phyloP scores from a whole-genome alignment of 352 stramenopile species.

The Globisporangium paroecandrum region DNA sequence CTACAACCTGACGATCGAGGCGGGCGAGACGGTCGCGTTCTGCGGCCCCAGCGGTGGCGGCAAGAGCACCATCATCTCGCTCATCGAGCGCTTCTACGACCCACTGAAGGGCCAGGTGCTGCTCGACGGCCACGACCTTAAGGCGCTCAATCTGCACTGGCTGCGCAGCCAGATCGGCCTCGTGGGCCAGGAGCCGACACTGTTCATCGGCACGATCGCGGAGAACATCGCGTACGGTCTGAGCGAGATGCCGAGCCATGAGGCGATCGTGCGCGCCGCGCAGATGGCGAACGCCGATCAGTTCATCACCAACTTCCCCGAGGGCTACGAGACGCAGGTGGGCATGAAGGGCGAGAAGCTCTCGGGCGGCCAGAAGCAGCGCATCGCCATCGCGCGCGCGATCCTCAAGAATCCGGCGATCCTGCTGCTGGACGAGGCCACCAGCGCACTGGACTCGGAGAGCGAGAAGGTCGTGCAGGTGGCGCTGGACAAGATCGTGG shows the following conservation, averaged over 20 bases:
- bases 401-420: conserved; percentile 36
- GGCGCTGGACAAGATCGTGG: conserved; percentile 24
- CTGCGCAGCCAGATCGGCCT: conserved; percentile 28
- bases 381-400: conserved; percentile 79
- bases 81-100: conserved; percentile 35
- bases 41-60: conserved; percentile 24
- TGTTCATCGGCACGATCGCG: conserved; percentile 40
- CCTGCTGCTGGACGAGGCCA: conserved; percentile 41
- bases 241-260: not conserved
- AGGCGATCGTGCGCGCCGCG: conserved; percentile 70
- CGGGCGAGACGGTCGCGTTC: conserved; percentile 29
- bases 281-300: conserved; percentile 81
- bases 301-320: conserved; percentile 82
- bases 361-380: conserved; percentile 96
- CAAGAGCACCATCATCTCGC: conserved; percentile 30
- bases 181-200: conserved; percentile 65
- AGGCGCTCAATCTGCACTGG: conserved; percentile 24
- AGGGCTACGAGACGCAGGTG: conserved; percentile 89
- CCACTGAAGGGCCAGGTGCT: conserved; percentile 19
- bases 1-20: conserved; percentile 21
- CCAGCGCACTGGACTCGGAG: conserved; percentile 39
- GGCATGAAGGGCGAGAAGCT: conserved; percentile 38
- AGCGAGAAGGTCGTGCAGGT: conserved; percentile 28
- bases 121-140: conserved; percentile 24
- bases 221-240: conserved; percentile 55